phyloP scores from a whole-genome alignment of 139 green algal species.

The Trebouxia sp. region DNA sequence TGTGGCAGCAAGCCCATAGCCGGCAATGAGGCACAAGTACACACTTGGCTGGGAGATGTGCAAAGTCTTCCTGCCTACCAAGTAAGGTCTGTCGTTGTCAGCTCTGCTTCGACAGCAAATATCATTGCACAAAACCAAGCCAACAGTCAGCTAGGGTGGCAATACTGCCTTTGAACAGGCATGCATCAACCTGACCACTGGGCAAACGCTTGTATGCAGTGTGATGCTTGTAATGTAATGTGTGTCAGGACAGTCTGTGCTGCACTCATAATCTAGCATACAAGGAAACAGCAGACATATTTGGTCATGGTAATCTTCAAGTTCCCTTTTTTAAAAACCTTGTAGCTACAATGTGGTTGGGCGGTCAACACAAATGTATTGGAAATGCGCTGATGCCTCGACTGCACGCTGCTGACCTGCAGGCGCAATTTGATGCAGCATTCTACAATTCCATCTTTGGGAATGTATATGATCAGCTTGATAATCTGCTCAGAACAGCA shows the following conservation, averaged over 20 bases:
- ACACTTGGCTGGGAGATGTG: slow-evolving; percentile 14
- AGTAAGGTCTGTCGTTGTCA: slow-evolving; percentile 10
- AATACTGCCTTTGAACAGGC: not conserved
- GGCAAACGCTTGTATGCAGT: not conserved
- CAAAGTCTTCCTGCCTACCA: slow-evolving; percentile 21
- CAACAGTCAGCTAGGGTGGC: too few species aligned
- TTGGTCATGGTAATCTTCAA: too few species aligned
- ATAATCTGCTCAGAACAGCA: slow-evolving; percentile 51
- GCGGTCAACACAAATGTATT: too few species aligned
- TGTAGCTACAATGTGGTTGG: too few species aligned
- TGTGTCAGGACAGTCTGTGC: not conserved
- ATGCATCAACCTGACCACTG: not conserved
- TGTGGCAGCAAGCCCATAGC: not conserved
- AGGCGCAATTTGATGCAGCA: slow-evolving; percentile 63
- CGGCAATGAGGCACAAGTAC: slow-evolving; percentile 25
- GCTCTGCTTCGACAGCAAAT: too few species aligned
- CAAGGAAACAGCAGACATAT: too few species aligned
- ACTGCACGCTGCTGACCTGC: too few species aligned
- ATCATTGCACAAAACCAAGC: too few species aligned
- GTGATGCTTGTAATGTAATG: not conserved
- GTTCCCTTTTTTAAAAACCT: too few species aligned
- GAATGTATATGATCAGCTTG: slow-evolving; percentile 52
- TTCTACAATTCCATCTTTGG: slow-evolving; percentile 76
- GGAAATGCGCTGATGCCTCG: too few species aligned
- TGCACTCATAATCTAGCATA: too few species aligned